These are phyloP conservation scores for Aspergillus niger DNA, from an alignment of 2,329 filamentous ascomycete genomes.

Conservation along the genomic window DNA sequence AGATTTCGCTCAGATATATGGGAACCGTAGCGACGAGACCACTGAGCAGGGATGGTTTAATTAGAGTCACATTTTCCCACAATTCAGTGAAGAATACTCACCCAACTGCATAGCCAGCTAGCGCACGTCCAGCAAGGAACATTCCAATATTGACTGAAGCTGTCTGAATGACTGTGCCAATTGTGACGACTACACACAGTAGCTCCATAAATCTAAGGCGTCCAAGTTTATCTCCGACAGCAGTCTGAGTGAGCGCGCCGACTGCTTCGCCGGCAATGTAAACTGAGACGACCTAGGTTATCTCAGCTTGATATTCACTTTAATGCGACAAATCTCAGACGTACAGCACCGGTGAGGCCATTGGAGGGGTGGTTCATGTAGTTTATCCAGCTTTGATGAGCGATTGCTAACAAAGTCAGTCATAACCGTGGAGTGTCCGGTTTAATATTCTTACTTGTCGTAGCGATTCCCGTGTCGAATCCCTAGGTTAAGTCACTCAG, in stretches of 20 bases:
- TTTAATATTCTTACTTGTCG: conserved; percentile 50
- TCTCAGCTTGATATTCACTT: neutral
- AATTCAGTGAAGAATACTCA: conserved; percentile 24
- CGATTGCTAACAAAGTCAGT: conserved; percentile 49
- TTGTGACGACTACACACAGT: conserved; percentile 57
- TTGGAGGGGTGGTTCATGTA: conserved; percentile 60
- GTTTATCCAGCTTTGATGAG: conserved; percentile 61
- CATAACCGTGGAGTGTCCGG: neutral
- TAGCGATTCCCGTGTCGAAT: conserved; percentile 63
- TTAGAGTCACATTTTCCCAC: neutral
- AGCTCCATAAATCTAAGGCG: conserved; percentile 58
- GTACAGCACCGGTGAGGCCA: conserved; percentile 57
- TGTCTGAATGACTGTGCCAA: conserved; percentile 57
- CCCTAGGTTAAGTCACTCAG: conserved; percentile 43
- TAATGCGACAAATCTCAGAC: conserved; percentile 10
- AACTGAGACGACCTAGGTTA: conserved; percentile 53
- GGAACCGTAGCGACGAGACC: conserved; percentile 56
- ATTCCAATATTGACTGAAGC: conserved; percentile 58
- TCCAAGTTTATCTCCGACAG: conserved; percentile 56
- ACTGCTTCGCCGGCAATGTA: conserved; percentile 63
- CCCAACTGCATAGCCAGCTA: conserved; percentile 53
- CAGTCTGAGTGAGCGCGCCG: conserved; percentile 57
- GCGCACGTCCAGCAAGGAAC: conserved; percentile 53
- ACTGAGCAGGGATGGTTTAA: conserved; percentile 26
- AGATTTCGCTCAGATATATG: conserved; percentile 59